Percentiles rank a stretch among this genome's conserved stretches.
phyloP scores from a whole-genome alignment of 2,329 filamentous ascomycete species.

The Talaromyces marneffei region DNA sequence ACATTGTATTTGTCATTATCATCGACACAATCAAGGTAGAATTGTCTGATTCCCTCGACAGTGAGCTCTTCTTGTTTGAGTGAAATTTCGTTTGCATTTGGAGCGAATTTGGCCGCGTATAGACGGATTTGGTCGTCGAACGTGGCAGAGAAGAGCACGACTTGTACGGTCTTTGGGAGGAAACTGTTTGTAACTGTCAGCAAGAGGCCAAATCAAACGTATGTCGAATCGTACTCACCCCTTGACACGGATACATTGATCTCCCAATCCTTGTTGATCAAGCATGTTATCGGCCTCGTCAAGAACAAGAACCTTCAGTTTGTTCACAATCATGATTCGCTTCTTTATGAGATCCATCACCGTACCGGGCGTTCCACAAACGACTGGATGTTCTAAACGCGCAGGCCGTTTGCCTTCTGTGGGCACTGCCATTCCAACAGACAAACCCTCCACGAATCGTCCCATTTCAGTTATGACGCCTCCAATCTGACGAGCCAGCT shows the following conservation, averaged over 20 bases:
- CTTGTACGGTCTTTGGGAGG: conserved; percentile 70
- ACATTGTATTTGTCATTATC: conserved; percentile 81
- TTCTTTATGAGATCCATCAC: conserved; percentile 80
- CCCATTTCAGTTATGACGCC: conserved; percentile 80
- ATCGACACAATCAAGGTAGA: conserved; percentile 87
- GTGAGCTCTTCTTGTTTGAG: conserved; percentile 87
- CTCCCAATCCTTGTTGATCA: conserved; percentile 88
- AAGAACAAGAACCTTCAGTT: conserved; percentile 77
- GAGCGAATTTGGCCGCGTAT: conserved; percentile 80
- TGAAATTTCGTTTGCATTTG: conserved; percentile 78
- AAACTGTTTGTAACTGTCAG: conserved; percentile 49
- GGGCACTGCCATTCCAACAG: conserved; percentile 76
- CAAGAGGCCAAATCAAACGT: neutral
- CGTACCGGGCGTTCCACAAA: conserved; percentile 91
- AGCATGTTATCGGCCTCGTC: conserved; percentile 99
- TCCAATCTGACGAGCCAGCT: conserved; percentile 90
- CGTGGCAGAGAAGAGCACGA: conserved; percentile 92
- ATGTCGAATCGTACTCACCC: conserved; percentile 42
- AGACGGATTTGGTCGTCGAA: conserved; percentile 78
- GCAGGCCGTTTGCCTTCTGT: conserved; percentile 63
- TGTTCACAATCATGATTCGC: conserved; percentile 63
- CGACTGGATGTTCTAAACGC: conserved; percentile 66
- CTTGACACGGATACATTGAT: conserved; percentile 90
- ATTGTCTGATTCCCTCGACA: conserved; percentile 93
- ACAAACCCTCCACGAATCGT: conserved; percentile 69